Conservation (phyloP, 2,329 filamentous ascomycete genomes). For the Coniochaeta sp. region DNA sequence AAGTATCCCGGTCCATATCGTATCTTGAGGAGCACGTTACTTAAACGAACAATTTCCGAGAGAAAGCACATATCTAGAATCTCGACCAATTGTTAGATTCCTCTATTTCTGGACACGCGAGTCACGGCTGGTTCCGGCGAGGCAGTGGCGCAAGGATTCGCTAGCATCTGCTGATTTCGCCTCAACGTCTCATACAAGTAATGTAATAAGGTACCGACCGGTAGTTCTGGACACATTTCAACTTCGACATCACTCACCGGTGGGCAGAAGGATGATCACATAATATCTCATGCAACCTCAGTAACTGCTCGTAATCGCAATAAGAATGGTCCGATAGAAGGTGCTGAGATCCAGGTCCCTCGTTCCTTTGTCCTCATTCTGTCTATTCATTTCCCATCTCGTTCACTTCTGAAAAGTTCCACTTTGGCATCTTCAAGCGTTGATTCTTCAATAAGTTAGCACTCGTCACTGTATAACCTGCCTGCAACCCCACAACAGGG, state of each 20-base stretch:
- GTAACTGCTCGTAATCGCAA: background rate
- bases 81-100: background rate
- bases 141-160: constrained; percentile 3
- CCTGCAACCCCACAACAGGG: background rate
- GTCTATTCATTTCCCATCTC: background rate
- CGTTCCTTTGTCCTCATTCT: background rate
- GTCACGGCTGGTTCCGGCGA: constrained; percentile 2
- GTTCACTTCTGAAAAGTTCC: background rate
- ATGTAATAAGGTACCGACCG: no score
- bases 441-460: background rate
- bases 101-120: background rate
- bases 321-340: background rate
- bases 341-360: background rate
- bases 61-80: background rate
- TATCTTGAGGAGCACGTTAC: no score
- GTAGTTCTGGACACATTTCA: constrained; percentile 11
- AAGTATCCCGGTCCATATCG: no score
- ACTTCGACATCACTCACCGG: background rate
- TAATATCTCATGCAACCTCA: background rate
- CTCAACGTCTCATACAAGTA: background rate
- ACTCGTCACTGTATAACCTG: background rate
- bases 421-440: background rate
- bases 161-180: constrained; percentile 12
- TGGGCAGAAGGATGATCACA: background rate
- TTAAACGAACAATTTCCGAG: background rate